Conservation (phyloP, 805 yeast genomes). For the Starmerella vaccinii region DNA sequence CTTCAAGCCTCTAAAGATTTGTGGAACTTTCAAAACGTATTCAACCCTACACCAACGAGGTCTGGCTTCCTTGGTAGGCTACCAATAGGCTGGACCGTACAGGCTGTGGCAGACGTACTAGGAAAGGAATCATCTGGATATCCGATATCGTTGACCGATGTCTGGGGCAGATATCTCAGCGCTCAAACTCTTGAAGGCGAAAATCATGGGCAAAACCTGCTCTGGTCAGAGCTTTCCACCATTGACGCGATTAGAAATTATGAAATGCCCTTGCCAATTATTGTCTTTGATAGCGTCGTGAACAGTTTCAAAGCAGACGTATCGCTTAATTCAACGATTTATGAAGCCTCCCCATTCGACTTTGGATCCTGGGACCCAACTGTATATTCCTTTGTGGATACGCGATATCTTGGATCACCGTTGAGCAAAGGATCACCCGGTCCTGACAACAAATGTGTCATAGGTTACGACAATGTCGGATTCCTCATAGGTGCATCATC, state of each 20-base stretch:
- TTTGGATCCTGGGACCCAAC: slow-evolving; percentile 86
- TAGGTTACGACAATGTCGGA: slow-evolving; percentile 73
- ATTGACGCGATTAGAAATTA: slow-evolving; percentile 51
- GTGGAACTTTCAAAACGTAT: slow-evolving; percentile 60
- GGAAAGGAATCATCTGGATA: slow-evolving; percentile 58
- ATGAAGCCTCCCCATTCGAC: slow-evolving; percentile 47
- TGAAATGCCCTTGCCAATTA: slow-evolving; percentile 64
- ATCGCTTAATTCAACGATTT: slow-evolving; percentile 54
- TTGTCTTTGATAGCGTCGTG: slow-evolving; percentile 46
- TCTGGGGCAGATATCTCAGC: slow-evolving; percentile 72
- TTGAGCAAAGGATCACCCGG: slow-evolving; percentile 50
- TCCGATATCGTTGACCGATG: slow-evolving; percentile 57
- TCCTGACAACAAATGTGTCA: slow-evolving; percentile 40
- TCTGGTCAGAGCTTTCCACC: slow-evolving; percentile 49
- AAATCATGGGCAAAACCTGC: slow-evolving; percentile 52
- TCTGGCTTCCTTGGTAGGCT: slow-evolving; percentile 40
- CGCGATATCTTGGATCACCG: slow-evolving; percentile 32
- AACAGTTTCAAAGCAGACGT: slow-evolving; percentile 43
- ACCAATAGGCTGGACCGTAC: slow-evolving; percentile 37
- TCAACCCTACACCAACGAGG: slow-evolving; percentile 54
- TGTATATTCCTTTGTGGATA: slow-evolving; percentile 43
- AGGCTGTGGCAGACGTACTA: slow-evolving; percentile 39
- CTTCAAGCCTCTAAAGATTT: slow-evolving; percentile 41
- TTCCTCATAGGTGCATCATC: slow-evolving; percentile 77
- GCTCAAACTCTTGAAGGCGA: slow-evolving; percentile 57